These are phyloP conservation scores for Albophoma yamanashiensis DNA, from an alignment of 2,329 filamentous ascomycete genomes.

Conservation along the genomic window DNA sequence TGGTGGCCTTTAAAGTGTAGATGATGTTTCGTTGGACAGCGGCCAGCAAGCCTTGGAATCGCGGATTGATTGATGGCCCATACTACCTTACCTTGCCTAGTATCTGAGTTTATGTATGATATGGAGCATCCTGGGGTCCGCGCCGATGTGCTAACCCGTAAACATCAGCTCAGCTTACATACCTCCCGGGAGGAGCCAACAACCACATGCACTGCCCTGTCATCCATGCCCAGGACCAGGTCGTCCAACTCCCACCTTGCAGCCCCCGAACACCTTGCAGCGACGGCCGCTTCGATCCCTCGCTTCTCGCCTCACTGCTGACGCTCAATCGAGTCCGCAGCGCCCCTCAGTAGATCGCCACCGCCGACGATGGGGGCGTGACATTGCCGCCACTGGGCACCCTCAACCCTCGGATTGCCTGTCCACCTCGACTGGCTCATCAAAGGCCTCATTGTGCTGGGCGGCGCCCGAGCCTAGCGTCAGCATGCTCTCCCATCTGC, in stretches of 20 bases:
- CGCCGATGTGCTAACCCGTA: not conserved
- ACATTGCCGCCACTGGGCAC: not conserved
- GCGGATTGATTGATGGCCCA: not conserved
- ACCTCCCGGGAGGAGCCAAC: not conserved
- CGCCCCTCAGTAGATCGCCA: not conserved
- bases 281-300: not conserved
- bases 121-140: not conserved
- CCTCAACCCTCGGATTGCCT: not conserved
- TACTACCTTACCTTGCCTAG: not conserved
- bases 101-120: too few relatives aligned
- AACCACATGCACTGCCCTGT: not conserved
- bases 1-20: too few relatives aligned
- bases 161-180: not conserved
- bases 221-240: not conserved
- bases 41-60: not conserved
- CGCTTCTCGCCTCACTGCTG: not conserved
- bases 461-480: not conserved
- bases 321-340: not conserved
- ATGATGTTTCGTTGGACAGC: not conserved
- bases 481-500: conserved; percentile 41
- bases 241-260: not conserved
- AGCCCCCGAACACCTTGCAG: not conserved
- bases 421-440: not conserved
- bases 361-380: not conserved
- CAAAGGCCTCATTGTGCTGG: not conserved